Evolutionary conservation across 306 rosid genomes (phyloP).

Genomic region (Hippophae gyantsensis): DNA sequence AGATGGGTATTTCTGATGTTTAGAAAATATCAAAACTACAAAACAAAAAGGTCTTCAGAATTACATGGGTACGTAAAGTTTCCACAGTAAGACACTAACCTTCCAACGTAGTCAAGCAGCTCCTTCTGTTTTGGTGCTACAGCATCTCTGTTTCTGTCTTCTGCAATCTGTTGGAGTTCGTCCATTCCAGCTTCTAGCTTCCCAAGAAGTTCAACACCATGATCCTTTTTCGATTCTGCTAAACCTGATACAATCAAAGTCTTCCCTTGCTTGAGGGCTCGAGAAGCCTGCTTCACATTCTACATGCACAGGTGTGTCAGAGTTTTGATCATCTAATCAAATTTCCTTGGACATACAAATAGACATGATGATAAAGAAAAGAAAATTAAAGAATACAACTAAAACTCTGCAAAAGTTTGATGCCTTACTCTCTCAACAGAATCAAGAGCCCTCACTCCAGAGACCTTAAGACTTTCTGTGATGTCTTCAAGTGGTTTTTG

Average conservation of each 20-base stretch:
- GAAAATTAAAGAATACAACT: conserved; percentile 2
- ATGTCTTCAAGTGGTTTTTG: conserved; percentile 96
- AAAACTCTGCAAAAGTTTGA: conserved; percentile 7
- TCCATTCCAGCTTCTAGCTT: conserved; percentile 84
- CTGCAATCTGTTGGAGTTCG: conserved; percentile 76
- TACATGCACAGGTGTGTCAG: conserved; percentile 30
- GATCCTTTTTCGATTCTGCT: conserved; percentile 84
- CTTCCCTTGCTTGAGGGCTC: conserved; percentile 77
- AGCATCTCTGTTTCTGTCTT: conserved; percentile 63
- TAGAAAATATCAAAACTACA: neutral
- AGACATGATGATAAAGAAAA: neutral
- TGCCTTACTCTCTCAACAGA: conserved; percentile 78
- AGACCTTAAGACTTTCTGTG: conserved; percentile 75
- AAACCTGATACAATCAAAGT: conserved; percentile 63
- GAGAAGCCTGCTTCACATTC: conserved; percentile 81
- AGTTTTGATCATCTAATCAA: conserved; percentile 8
- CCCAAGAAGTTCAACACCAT: conserved; percentile 61
- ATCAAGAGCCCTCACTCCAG: conserved; percentile 87
- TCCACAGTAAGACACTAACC: conserved; percentile 42
- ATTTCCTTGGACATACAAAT: neutral
- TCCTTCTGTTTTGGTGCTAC: conserved; percentile 82
- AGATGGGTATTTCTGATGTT: conserved; percentile 8
- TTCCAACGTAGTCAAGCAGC: conserved; percentile 76
- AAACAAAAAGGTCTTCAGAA: neutral
- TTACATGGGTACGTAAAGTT: conserved; percentile 3